Evolutionary conservation across 2,329 filamentous ascomycete genomes (phyloP), one percentile per base, ranked within the genome.

Genomic region (Scedosporium apiospermum): DNA sequence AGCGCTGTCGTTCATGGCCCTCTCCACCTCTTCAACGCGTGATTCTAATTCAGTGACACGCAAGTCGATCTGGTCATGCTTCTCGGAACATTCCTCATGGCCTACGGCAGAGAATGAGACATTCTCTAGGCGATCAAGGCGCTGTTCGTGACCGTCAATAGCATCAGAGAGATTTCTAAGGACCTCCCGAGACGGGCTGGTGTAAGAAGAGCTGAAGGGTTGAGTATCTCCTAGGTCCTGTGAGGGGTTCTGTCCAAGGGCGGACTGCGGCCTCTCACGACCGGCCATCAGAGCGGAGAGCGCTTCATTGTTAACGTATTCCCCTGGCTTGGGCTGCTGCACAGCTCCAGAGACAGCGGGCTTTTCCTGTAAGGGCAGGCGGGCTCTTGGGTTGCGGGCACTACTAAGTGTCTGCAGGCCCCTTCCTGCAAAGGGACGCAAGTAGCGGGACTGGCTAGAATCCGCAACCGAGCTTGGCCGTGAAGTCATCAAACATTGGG

Each of bases 1-100:
- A 63, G 73, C 74, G 61, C 71, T 76, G 64, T 83, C 81, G 64
- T 79, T 74, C 26, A 72, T 76, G 27, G 82, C 73, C 68, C 80
- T 84, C 69, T 87, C 83, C 1, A 86, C 74, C 67, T 87, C 84
- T 23, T 84, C 82, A 4, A 88, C 74, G 42, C 83, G 80, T 30
- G 80, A 81, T 71, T 92, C 89, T 6, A 92, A 76, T 44, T 92
- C 88, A 1, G 85, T 81, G 6, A 92, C 77, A 23, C 88, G 83
- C 7, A 86, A 79, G 66, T 92, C 89, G 55, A 84, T 72, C 58
- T 84, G 75, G 41, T 91, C 88, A 67, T 89, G 81, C 62, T 82
- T 85, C 21, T 90, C 87, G 18, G 86, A 77, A 58, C 89, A 83
- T 44, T 89, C 87, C 23, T 91, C 88, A 58, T 88, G 82, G n/a